These are phyloP conservation scores for Dactylis glomerata DNA, from an alignment of 176 grass and related monocot species.

Conservation along the genomic window DNA sequence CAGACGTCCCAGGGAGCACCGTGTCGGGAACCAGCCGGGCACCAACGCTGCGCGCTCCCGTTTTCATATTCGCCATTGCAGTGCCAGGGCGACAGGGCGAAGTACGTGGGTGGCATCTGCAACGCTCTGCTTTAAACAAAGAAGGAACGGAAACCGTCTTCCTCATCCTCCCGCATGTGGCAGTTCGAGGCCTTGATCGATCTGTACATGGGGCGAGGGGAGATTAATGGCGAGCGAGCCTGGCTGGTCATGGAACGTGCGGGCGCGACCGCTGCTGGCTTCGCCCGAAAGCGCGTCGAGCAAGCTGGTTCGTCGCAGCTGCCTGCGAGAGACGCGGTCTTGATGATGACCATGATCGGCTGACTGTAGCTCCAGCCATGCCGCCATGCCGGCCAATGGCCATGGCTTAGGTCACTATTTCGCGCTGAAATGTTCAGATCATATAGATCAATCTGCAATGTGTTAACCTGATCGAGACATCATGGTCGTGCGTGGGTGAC, in stretches of 20 bases:
- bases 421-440: not conserved
- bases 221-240: constrained; percentile 1
- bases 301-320: not conserved
- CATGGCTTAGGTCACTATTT: not conserved
- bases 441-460: not conserved
- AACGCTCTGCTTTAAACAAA: not conserved
- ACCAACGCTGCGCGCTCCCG: constrained; percentile 8
- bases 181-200: not conserved
- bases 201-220: not conserved
- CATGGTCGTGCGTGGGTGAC: not conserved
- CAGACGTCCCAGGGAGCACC: constrained; percentile 4
- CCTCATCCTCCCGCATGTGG: constrained; percentile 27
- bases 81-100: not conserved
- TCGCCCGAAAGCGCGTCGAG: not conserved
- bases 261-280: not conserved
- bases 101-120: no score
- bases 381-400: not conserved
- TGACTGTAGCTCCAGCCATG: not conserved
- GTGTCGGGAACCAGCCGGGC: constrained; percentile 34
- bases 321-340: not conserved
- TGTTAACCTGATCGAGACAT: not conserved
- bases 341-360: no score
- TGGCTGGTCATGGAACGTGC: constrained; percentile 25
- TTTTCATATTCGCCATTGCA: constrained; percentile 8
- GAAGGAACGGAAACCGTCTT: not conserved